A percentile compares a stretch with the other conserved stretches of the same genome.
These are phyloP conservation scores for Ensete ventricosum DNA, from an alignment of 176 grass and related monocot species.

Conservation along the genomic window DNA sequence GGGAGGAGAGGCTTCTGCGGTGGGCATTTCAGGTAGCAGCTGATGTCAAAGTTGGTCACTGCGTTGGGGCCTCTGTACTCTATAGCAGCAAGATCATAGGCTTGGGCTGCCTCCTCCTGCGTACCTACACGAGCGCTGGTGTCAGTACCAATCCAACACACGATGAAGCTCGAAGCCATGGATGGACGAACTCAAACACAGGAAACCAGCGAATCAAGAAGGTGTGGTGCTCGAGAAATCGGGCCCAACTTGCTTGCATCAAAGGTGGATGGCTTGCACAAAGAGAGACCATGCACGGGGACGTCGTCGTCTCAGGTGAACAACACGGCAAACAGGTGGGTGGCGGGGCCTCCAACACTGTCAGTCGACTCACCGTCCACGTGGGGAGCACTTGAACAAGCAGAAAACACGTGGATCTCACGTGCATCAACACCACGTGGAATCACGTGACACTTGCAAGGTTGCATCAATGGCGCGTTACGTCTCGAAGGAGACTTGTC, in stretches of 20 bases:
- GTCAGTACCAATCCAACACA: no score
- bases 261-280: background rate
- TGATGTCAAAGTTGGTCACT: constrained; percentile 82
- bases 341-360: background rate
- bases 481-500: background rate
- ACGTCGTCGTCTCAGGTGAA: background rate
- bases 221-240: background rate
- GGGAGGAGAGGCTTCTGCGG: constrained; percentile 21
- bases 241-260: background rate
- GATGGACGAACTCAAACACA: background rate
- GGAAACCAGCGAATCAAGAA: no score
- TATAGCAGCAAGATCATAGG: constrained; percentile 95
- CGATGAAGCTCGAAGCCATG: no score
- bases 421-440: background rate
- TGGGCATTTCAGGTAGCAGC: constrained; percentile 51
- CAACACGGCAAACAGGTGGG: background rate
- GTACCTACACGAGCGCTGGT: constrained; percentile 35
- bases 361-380: background rate
- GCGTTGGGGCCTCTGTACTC: constrained; percentile 65
- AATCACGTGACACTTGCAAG: background rate
- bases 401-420: background rate
- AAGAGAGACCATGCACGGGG: background rate
- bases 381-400: background rate
- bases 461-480: background rate
- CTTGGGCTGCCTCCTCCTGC: constrained; percentile 87